Base-by-base conservation (phyloP, 208 protist genomes). In the Endotrypanum monterogeii region DNA sequence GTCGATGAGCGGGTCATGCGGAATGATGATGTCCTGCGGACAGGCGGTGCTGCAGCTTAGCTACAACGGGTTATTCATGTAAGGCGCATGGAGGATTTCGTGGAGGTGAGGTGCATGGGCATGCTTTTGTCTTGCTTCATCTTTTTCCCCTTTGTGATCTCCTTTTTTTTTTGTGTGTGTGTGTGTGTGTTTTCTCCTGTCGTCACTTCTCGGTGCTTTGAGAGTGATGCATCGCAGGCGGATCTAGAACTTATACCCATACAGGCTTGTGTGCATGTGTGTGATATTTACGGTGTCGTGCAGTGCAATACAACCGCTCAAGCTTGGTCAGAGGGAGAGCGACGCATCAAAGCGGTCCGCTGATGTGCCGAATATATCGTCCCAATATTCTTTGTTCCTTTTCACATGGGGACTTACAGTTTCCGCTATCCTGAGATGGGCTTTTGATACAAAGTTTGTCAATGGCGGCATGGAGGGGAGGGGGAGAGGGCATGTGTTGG, bases 11-110 rank as follows among this genome's bases (percentile, higher is more conserved):
- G 85, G 86, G n/a, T 68, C 79, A 11, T 94, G 87, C 67, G 87
- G 81, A 14, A 78, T 96, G 72, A 32, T 96, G 76, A 81, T 82
- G 52, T 83, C 85, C 35, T 94, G 84, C 65, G 89, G 89, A 6
- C 84, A 89, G 68, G 80, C 78, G 44, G 52, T 96, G 39, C 78
- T 93, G 80, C 91, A 96, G 77, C 30, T 94, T n/a, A 87, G 79
- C 66, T 96, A 96, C 76, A 84, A 41, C 65, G 68, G 68, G 0
- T 41, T 71, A 54, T 46, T 30, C 14, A 70, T 32, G 52, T 74
- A 50, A 70, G 28, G n/a, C 16, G 65, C 30, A 50, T 9, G 41
- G 23, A 52, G 41, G 14, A 20, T 7, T 4, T 7, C 5, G 54
- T 7, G 28, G 41, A 12, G 11, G 62, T n/a, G n/a, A 52, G 32